phyloP scores from a whole-genome alignment of 2,329 filamentous ascomycete genomes.

The Aspergillus sp. region DNA sequence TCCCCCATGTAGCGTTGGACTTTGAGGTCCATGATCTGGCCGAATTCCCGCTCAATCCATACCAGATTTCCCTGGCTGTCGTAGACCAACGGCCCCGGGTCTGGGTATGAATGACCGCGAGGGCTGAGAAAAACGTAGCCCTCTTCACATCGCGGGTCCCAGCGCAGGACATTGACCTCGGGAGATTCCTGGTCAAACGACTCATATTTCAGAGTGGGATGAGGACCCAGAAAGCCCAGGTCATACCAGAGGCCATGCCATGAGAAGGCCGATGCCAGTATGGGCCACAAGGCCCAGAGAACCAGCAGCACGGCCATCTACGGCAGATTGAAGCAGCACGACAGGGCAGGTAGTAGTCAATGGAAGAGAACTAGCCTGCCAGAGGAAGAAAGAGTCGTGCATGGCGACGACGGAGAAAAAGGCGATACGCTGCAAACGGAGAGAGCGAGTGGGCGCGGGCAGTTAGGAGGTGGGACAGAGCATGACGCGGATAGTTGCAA shows the following conservation, averaged over 20 bases:
- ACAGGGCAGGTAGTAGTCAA: neutral
- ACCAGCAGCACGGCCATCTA: constrained; percentile 10
- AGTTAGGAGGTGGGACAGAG: constrained; percentile 3
- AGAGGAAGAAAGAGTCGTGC: neutral
- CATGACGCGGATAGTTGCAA: constrained; percentile 9
- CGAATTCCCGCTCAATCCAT: constrained; percentile 35
- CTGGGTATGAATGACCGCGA: constrained; percentile 30
- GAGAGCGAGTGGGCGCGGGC: neutral
- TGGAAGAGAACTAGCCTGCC: neutral
- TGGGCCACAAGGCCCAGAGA: constrained; percentile 4
- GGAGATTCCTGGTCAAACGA: constrained; percentile 16
- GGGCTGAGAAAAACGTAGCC: constrained; percentile 44
- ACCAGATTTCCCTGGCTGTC: constrained; percentile 32
- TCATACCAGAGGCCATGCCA: constrained; percentile 22
- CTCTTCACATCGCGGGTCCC: constrained; percentile 36
- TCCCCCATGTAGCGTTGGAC: constrained; percentile 49
- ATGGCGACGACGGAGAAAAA: neutral
- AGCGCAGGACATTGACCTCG: constrained; percentile 17
- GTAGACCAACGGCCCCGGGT: constrained; percentile 46
- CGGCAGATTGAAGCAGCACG: neutral
- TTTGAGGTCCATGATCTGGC: constrained; percentile 50
- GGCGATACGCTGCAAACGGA: neutral
- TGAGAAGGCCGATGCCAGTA: constrained; percentile 12
- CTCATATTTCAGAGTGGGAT: constrained; percentile 13
- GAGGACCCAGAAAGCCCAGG: constrained; percentile 16